phyloP scores from a whole-genome alignment of 371 early-diverging fungal genomes.

The Mortierella sp. region DNA sequence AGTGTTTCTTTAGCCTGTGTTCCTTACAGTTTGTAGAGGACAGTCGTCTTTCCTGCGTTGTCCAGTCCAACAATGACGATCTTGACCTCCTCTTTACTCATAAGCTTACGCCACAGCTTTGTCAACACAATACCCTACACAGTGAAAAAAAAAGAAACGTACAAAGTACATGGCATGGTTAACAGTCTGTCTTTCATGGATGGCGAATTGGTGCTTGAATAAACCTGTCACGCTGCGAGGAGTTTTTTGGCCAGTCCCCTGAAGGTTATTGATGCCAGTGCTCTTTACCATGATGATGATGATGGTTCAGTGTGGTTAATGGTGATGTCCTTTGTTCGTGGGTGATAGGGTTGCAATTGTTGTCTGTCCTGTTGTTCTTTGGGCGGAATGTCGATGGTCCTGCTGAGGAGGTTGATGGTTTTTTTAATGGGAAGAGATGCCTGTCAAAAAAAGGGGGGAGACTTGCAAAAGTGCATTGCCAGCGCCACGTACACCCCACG shows the following conservation, averaged over 20 bases:
- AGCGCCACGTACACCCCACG: not conserved
- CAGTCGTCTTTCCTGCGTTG: slow-evolving; percentile 81
- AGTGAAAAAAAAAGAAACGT: not conserved
- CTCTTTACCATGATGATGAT: slow-evolving; percentile 3
- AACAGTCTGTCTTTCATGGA: too few relatives aligned
- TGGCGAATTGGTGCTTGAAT: too few relatives aligned
- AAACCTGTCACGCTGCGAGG: too few relatives aligned
- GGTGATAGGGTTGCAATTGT: not conserved
- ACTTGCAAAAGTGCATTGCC: not conserved
- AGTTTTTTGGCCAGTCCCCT: too few relatives aligned
- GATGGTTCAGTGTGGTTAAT: too few relatives aligned
- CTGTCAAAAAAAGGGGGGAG: not conserved
- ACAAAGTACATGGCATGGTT: not conserved
- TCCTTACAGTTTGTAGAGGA: slow-evolving; percentile 68
- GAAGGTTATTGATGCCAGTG: too few relatives aligned
- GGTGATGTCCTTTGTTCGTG: too few relatives aligned
- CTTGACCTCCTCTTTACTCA: slow-evolving; percentile 64
- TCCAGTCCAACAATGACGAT: slow-evolving; percentile 78
- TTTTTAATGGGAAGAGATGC: too few relatives aligned
- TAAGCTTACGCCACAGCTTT: slow-evolving; percentile 60
- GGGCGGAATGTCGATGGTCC: not conserved
- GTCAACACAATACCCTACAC: slow-evolving; percentile 58
- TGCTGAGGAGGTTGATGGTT: not conserved
- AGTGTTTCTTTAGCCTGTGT: too few relatives aligned
- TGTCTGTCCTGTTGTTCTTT: not conserved